Conservation (phyloP, 352 stramenopile genomes). For the Blastocystis sp. region DNA sequence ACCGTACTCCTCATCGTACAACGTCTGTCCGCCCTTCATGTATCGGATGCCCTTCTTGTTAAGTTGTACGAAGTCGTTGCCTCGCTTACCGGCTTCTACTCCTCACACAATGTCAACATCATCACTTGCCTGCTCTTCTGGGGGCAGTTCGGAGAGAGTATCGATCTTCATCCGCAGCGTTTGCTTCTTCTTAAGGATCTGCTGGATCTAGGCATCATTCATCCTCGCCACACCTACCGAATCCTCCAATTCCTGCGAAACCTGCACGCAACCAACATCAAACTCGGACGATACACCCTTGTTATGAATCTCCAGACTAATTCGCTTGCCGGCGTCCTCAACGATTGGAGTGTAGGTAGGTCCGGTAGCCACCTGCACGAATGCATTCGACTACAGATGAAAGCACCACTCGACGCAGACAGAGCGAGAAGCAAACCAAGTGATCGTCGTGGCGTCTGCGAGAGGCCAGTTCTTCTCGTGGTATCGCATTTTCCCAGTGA, state of each 20-base stretch:
- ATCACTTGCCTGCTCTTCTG: not conserved
- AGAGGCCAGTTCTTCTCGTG: slow-evolving; percentile 28
- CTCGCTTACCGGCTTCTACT: not conserved
- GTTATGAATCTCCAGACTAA: not conserved
- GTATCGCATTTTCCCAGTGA: slow-evolving; percentile 43
- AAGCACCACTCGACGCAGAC: not conserved
- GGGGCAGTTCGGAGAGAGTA: not conserved
- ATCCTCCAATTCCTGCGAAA: slow-evolving; percentile 44
- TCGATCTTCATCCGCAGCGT: not conserved
- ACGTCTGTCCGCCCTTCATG: not conserved
- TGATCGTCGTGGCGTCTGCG: not conserved
- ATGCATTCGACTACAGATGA: not conserved
- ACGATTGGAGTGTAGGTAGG: slow-evolving; percentile 6
- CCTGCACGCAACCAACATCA: not conserved
- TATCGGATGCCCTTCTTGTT: not conserved
- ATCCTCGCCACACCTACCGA: not conserved
- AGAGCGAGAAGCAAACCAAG: slow-evolving; percentile 42
- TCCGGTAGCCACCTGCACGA: slow-evolving; percentile 13
- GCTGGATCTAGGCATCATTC: not conserved
- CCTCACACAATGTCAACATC: not conserved
- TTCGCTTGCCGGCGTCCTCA: slow-evolving; percentile 28
- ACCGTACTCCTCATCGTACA: slow-evolving; percentile 35
- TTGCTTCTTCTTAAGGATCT: slow-evolving; percentile 11
- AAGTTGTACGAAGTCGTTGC: not conserved
- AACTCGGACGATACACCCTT: not conserved